These are phyloP conservation scores for Pugionium dolabratum DNA, from an alignment of 345 rosid species.

Conservation along the genomic window DNA sequence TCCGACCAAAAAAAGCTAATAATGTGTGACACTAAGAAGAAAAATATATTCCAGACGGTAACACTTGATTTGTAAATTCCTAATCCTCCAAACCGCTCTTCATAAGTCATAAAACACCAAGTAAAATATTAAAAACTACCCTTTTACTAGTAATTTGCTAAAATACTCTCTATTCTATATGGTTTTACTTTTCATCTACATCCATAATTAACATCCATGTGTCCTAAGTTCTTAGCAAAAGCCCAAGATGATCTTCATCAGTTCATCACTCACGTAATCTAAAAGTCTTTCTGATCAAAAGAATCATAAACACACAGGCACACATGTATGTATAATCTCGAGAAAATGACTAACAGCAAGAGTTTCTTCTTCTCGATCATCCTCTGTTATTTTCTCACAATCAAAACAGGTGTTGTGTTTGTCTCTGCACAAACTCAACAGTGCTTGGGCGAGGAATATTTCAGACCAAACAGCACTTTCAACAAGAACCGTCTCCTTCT, in stretches of 20 bases:
- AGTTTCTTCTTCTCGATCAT: not conserved
- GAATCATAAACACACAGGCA: not conserved
- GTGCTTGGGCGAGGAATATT: conserved; percentile 18
- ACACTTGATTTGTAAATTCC: no score
- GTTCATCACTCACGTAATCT: not conserved
- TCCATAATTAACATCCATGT: conserved; percentile 15
- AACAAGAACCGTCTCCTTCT: conserved; percentile 25
- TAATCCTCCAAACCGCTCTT: no score
- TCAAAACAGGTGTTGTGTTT: not conserved
- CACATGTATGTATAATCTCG: not conserved
- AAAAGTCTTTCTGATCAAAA: conserved; percentile 6
- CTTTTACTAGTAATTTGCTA: no score
- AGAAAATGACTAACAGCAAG: conserved; percentile 4
- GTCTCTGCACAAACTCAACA: conserved; percentile 20
- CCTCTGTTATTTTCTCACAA: conserved; percentile 2
- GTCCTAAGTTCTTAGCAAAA: conserved; percentile 16
- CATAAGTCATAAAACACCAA: no score
- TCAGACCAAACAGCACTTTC: conserved; percentile 14
- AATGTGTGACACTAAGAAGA: no score
- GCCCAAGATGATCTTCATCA: conserved; percentile 4
- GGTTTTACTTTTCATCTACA: not conserved
- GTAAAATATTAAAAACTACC: no score
- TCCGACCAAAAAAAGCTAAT: no score
- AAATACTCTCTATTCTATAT: no score
- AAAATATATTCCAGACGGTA: no score